A percentile compares a stretch with the other conserved stretches of the same genome.
Evolutionary conservation across 257 asterid genomes (phyloP).

Genomic region (Solanum stenotomum): DNA sequence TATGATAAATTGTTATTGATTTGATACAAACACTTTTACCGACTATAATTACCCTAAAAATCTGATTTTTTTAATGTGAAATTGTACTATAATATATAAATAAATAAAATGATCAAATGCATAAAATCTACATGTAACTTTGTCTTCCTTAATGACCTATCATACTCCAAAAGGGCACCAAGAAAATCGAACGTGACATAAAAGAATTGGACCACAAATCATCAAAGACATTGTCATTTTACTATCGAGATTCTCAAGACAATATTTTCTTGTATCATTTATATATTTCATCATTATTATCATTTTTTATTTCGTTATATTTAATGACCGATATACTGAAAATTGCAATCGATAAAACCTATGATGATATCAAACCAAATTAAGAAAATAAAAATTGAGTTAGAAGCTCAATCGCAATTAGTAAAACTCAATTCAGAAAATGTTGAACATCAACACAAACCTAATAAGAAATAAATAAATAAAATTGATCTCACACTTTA

Average conservation of each 20-base stretch:
- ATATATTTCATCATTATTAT: neutral
- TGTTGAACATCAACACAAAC: neutral
- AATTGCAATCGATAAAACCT: neutral
- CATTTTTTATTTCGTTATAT: fast-evolving
- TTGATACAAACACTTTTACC: neutral
- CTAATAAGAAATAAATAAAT: neutral
- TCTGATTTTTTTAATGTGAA: neutral
- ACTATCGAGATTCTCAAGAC: neutral
- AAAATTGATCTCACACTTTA: neutral
- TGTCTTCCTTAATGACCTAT: neutral
- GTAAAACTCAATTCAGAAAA: neutral
- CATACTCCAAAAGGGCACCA: neutral
- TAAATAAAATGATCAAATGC: neutral
- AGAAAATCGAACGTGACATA: neutral
- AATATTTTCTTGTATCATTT: neutral
- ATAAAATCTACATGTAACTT: neutral
- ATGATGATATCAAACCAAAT: neutral
- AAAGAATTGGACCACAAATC: neutral
- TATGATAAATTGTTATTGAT: neutral
- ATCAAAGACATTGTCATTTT: neutral
- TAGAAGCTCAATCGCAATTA: neutral
- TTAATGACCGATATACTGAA: fast-evolving
- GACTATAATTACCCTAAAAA: neutral
- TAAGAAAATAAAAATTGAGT: neutral
- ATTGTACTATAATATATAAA: neutral